Evolutionary conservation across 345 rosid genomes (phyloP).

Genomic region (Salix arbutifolia): DNA sequence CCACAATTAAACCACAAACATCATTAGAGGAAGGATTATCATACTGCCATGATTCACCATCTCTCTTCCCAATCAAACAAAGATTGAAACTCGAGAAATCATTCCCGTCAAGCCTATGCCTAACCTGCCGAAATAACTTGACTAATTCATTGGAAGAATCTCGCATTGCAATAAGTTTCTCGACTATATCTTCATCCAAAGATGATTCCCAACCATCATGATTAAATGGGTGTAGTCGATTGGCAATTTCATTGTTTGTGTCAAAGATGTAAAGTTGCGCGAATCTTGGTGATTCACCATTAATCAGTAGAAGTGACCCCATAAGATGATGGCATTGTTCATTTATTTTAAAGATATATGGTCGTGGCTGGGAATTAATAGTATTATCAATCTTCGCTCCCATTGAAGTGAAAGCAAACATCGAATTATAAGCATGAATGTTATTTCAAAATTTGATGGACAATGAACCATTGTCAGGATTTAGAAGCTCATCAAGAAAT

Average conservation of each 20-base stretch:
- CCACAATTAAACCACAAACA: not conserved
- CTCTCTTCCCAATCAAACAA: not conserved
- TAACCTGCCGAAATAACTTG: not conserved
- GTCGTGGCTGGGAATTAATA: not conserved
- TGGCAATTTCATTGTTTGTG: not conserved
- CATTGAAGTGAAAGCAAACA: not conserved
- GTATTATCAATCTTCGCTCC: not conserved
- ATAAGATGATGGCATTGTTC: not conserved
- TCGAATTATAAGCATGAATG: not conserved
- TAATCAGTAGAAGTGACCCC: not conserved
- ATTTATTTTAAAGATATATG: not conserved
- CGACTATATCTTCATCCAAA: not conserved
- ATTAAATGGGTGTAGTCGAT: not conserved
- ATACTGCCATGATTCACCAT: not conserved
- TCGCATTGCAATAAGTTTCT: not conserved
- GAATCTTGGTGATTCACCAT: fast-evolving
- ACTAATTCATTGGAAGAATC: not conserved
- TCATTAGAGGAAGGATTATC: not conserved
- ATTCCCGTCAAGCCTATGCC: not conserved
- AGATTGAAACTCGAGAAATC: not conserved
- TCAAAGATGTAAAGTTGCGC: slow-evolving; percentile 6
- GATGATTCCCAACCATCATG: fast-evolving
- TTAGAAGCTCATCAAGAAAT: not conserved
- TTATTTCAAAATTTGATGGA: not conserved
- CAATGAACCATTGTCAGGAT: not conserved